Conservation (phyloP, 371 early-diverging fungal genomes). For the Mortierella sp. region DNA sequence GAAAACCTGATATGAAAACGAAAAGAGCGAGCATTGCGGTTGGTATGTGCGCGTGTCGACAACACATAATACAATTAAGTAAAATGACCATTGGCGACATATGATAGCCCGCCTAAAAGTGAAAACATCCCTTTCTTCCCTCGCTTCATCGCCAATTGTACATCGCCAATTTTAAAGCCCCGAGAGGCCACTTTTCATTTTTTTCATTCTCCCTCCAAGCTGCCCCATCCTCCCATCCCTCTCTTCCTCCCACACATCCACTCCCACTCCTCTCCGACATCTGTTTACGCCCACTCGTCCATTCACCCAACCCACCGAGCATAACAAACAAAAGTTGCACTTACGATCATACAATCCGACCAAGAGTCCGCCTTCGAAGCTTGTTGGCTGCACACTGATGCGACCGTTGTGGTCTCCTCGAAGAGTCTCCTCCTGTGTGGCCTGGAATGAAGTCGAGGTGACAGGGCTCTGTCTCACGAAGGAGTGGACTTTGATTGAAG, state of each 20-base stretch:
- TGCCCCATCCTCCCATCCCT: background rate
- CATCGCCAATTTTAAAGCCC: conserved; percentile 3
- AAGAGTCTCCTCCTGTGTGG: conserved; percentile 23
- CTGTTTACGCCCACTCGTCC: background rate
- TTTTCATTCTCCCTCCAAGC: background rate
- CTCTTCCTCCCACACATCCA: too few species aligned
- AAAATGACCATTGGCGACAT: background rate
- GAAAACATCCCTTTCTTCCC: background rate
- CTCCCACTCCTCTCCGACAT: background rate
- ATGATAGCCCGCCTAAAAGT: background rate
- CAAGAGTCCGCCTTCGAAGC: conserved; percentile 51
- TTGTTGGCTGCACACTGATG: conserved; percentile 47
- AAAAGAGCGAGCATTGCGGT: background rate
- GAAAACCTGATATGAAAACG: background rate
- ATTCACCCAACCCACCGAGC: background rate
- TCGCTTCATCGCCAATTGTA: background rate
- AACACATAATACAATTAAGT: background rate
- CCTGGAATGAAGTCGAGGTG: conserved; percentile 32
- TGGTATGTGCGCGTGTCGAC: conserved; percentile 5
- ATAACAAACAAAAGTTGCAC: conserved; percentile 11
- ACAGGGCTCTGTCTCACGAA: conserved; percentile 42
- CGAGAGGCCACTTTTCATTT: background rate
- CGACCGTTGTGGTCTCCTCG: conserved; percentile 44
- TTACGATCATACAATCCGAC: conserved; percentile 58
- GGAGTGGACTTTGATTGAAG: conserved; percentile 42